A percentile compares a stretch with the other conserved stretches of the same genome.
Evolutionary conservation across 352 stramenopile species (phyloP).

Genomic region (Pythium sp.): DNA sequence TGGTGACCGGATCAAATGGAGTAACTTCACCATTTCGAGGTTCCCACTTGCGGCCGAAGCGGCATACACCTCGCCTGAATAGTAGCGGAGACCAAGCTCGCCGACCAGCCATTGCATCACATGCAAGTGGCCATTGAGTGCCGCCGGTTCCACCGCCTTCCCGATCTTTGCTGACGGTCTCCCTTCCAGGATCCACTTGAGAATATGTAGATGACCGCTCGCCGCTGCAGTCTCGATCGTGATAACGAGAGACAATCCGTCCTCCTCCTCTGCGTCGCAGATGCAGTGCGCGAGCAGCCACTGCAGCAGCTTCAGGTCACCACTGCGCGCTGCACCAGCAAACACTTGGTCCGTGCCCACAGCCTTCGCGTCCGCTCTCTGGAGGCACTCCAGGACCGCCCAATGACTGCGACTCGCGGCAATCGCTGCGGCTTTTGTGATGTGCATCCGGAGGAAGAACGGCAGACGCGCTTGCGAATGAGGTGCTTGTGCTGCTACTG

Average conservation of each 20-base stretch:
- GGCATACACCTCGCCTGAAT: not conserved
- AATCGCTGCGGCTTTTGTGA: constrained; percentile 1
- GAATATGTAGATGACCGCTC: not conserved
- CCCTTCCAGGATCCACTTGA: not conserved
- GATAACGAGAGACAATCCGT: not conserved
- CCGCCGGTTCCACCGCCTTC: constrained; percentile 3
- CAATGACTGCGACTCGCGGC: not conserved
- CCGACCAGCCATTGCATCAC: not conserved
- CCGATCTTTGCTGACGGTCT: constrained; percentile 1
- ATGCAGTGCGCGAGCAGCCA: not conserved
- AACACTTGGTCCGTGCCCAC: not conserved
- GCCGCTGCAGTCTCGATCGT: not conserved
- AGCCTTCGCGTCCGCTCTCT: not conserved
- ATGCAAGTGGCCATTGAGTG: not conserved
- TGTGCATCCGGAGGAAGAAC: not conserved
- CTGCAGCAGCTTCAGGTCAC: not conserved
- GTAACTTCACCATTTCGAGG: constrained; percentile 2
- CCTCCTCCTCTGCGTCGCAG: not conserved
- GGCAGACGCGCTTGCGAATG: not conserved
- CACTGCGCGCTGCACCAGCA: not conserved
- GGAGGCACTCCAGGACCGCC: not conserved
- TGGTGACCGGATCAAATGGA: constrained; percentile 1
- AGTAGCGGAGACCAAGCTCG: constrained; percentile 3
- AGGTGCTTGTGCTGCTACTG: not conserved
- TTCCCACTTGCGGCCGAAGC: not conserved